Conservation (phyloP, 805 yeast genomes). For the Cyberlindnera meyerae region DNA sequence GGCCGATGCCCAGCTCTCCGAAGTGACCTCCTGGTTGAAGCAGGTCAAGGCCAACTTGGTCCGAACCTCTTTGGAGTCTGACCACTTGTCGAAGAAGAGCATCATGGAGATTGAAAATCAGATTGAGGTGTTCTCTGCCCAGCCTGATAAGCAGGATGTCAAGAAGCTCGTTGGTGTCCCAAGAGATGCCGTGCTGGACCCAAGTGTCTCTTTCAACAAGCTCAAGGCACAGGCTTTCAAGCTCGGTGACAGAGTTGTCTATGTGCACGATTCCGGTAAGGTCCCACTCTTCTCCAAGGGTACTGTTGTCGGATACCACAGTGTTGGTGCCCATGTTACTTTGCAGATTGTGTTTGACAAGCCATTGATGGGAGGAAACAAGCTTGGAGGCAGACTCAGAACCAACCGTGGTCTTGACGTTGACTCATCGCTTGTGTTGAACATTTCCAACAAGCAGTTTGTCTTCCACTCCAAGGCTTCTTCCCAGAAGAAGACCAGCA, state of each 20-base stretch:
- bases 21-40: constrained; percentile 39
- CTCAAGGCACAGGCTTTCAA: constrained; percentile 72
- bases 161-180: constrained; percentile 79
- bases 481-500: constrained; percentile 17
- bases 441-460: constrained; percentile 69
- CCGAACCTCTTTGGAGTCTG: constrained; percentile 71
- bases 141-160: constrained; percentile 41
- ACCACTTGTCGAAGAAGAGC: constrained; percentile 63
- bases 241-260: constrained; percentile 86
- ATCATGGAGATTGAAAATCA: constrained; percentile 62
- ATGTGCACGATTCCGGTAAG: constrained; percentile 81
- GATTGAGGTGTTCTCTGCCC: constrained; percentile 41
- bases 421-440: constrained; percentile 77
- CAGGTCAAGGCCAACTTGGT: constrained; percentile 50
- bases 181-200: constrained; percentile 72
- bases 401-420: constrained; percentile 81
- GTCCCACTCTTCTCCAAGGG: constrained; percentile 87
- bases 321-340: constrained; percentile 46
- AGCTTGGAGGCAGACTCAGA: constrained; percentile 68
- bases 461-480: constrained; percentile 72
- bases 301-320: constrained; percentile 76
- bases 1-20: constrained; percentile 25
- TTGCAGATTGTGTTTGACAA: constrained; percentile 81
- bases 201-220: constrained; percentile 64
- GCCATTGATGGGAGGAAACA: constrained; percentile 78